Evolutionary conservation across 495 filamentous ascomycete genomes (phyloP), one percentile per base, ranked within the genome.

Genomic region (Aspergillus homomorphus): DNA sequence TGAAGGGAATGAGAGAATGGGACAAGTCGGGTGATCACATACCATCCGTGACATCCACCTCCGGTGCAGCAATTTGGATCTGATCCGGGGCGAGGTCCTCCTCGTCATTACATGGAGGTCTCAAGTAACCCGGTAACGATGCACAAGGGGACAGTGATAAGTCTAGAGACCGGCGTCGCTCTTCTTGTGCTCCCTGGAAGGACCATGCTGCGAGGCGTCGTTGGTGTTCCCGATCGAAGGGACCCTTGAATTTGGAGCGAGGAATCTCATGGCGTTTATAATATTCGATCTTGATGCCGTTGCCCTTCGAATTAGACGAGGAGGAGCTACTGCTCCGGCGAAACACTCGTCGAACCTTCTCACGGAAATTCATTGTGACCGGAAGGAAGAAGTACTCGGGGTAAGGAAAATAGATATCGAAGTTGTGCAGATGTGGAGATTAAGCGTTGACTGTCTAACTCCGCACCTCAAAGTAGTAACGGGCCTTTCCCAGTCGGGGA

Each of bases 211-310:
- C 72, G 54, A 83, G 57, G 28, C 66, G 69, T 26, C 76, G 74
- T 62, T 80, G 77, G 59, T 83, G 80, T 58, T 74, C 74, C 50
- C 70, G 74, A 61, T 83, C 78, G 61, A 78, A 80, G 0, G 80
- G 79, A 4, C 79, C 80, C 2, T 70, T 70, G 56, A 82, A 83
- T 53, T 83, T 83, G 20, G 80, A 80, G 12, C 70, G 74, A 2
- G 80, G 80, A 33, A 78, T 69, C 59, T 82, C 80, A 59, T 71
- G 61, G 30, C 77, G 78, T 49, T 73, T 71, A 62, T 83, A 82
- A 60, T 80, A 80, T 66, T 80, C 76, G 52, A 80, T 69, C 57
- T 80, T 81, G 64, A 74, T 75, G 28, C 67, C 65, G 61, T 67
- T 67, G 56, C 62, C 57, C 46, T 68, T 72, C 51, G 57, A 46